Percentiles rank a stretch among this genome's conserved stretches.
Conservation (phyloP, 2,329 filamentous ascomycete species). For the Triangularia setosa region DNA sequence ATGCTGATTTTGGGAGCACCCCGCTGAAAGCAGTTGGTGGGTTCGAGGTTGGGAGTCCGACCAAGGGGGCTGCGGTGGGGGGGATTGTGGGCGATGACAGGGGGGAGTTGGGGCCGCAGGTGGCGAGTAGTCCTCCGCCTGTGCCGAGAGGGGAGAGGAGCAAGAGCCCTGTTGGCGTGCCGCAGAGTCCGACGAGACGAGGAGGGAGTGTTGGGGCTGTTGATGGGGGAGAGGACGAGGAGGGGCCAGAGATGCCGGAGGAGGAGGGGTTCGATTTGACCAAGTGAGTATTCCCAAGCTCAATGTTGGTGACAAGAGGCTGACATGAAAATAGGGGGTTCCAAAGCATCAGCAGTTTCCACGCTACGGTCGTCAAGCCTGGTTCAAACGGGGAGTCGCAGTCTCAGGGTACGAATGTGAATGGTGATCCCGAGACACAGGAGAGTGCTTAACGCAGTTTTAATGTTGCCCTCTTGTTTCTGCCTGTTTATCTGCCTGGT, state of each 20-base stretch:
- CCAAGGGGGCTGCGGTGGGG: conserved; percentile 40
- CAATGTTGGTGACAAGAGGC: conserved; percentile 26
- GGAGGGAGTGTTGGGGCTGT: not conserved
- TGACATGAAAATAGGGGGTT: conserved; percentile 48
- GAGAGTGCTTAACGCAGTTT: not conserved
- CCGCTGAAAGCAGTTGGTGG: conserved; percentile 48
- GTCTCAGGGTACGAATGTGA: not conserved
- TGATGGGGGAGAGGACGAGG: not conserved
- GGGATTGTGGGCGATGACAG: not conserved
- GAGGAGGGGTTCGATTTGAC: conserved; percentile 56
- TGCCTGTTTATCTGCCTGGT: not conserved
- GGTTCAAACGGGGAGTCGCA: conserved; percentile 32
- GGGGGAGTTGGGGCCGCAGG: not conserved
- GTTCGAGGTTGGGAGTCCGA: conserved; percentile 56
- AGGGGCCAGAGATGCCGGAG: conserved; percentile 37
- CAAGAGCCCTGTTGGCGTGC: not conserved
- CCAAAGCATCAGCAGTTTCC: conserved; percentile 61
- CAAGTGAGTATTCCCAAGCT: conserved; percentile 39
- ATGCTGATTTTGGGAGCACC: conserved; percentile 71
- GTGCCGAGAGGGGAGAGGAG: not conserved
- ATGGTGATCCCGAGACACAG: not conserved
- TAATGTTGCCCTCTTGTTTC: not conserved
- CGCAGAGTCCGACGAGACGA: not conserved
- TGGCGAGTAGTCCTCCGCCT: not conserved
- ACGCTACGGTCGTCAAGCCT: conserved; percentile 48